Base-by-base conservation (phyloP, 345 rosid species). In the Eucalyptus fibrosa region DNA sequence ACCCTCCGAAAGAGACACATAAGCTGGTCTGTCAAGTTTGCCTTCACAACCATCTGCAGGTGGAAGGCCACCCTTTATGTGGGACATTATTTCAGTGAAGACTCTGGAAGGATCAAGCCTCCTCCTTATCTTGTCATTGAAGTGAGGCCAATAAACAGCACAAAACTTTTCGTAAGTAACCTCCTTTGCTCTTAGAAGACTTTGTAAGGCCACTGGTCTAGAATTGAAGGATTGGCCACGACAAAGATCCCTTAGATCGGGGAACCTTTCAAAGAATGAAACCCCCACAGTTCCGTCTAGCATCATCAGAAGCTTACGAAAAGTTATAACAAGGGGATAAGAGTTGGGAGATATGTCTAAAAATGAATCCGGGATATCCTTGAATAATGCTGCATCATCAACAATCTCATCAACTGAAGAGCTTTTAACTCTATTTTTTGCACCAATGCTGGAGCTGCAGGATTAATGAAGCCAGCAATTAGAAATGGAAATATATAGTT, bases 291-390 rank as follows among this genome's bases (percentile, higher is more conserved):
- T 91, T 45, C 92, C 94, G 56, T 95, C 96, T 69, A 95, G 94
- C 96, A 94, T 95, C 93, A 93, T 91, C 89, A 95, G 65, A 87
- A 95, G 94, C 90, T 93, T 95, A 9, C 86, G 88, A 55, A 94
- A 94, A 32, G 97, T 94, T 65, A 95, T 92, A 30, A 93, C 90
- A 50, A 95, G 94, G 34, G 95, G 97, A 88, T 87, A 95, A 30
- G 87, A 87, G 51, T 86, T 69, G 2, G 89, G 53, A 47, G 93
- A 90, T 87, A 93, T 89, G 80, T 90, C 93, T 28, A 87, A 80
- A 60, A 95, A 92, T 3, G 95, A 92, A 90, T 95, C 93, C 0
- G 93, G 94, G 14, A 93, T 91, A 69, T 91, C 93, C 86, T 91
- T 90, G 88, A 94, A 95, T 34, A 90, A 90, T 40, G 91, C 89